Conservation (phyloP, 1,284 basidiomycete species). For the Pulveroboletus sp. region DNA sequence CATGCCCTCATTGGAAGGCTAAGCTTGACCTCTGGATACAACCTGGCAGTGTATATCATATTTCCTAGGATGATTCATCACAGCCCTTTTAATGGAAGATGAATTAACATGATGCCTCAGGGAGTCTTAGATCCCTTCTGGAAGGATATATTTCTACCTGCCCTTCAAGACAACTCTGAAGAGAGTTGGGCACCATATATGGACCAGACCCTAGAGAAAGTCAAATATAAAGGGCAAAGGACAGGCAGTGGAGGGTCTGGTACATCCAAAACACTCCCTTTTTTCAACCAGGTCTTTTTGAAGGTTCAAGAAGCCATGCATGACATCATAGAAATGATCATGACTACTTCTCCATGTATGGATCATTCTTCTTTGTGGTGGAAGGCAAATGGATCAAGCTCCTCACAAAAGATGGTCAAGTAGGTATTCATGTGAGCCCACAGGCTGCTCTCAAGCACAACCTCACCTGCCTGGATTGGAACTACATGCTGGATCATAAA, state of each 20-base stretch:
- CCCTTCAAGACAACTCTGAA: neutral
- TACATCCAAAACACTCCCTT: no score
- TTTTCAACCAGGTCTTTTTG: no score
- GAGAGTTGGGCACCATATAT: no score
- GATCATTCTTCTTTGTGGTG: conserved; percentile 22
- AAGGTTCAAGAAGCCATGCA: no score
- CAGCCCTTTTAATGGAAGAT: no score
- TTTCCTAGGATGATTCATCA: conserved; percentile 24
- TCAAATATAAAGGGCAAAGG: no score
- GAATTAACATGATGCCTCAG: neutral
- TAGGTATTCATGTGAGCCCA: neutral
- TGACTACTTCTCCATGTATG: conserved; percentile 7
- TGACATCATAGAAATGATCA: neutral
- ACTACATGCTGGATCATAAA: conserved; percentile 9
- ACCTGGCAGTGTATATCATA: conserved; percentile 4
- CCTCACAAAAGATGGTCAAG: conserved; percentile 2
- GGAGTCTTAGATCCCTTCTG: conserved; percentile 14
- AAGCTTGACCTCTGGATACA: no score
- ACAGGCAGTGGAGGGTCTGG: no score
- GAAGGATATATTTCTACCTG: conserved; percentile 11
- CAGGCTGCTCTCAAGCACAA: neutral
- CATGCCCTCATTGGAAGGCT: no score
- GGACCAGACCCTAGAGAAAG: no score
- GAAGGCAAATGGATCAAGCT: conserved; percentile 24
- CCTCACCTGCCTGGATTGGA: conserved; percentile 7